These are phyloP conservation scores for Trebouxiophyceae sp. DNA, from an alignment of 163 green algal genomes.

Conservation along the genomic window DNA sequence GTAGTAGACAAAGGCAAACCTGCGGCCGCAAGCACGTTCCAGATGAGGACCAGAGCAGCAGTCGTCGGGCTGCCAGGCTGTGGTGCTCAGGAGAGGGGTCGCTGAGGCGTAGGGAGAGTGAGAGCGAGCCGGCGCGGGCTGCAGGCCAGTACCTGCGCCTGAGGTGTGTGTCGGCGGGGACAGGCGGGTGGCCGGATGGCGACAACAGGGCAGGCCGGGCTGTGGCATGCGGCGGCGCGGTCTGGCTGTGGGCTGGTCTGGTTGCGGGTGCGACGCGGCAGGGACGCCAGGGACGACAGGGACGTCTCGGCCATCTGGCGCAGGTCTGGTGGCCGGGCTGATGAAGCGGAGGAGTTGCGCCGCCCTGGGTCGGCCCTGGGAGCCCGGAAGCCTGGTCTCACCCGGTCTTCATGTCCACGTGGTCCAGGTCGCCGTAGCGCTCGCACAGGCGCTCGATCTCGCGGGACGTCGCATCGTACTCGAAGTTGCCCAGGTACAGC, in stretches of 20 bases:
- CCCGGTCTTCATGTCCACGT: conserved; percentile 73
- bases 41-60: no score
- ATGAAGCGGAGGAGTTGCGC: not conserved
- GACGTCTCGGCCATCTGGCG: no score
- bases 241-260: no score
- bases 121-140: no score
- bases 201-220: no score
- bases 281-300: not conserved
- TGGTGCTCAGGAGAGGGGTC: no score
- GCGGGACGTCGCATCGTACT: conserved; percentile 40
- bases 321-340: not conserved
- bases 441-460: conserved; percentile 59
- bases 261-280: not conserved
- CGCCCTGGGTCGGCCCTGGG: not conserved
- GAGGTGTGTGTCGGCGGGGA: no score
- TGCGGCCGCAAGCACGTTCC: conserved; percentile 31
- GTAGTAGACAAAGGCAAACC: conserved; percentile 75
- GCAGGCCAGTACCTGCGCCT: no score
- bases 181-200: no score
- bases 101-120: no score
- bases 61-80: no score
- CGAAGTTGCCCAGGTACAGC: conserved; percentile 59
- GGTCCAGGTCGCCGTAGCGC: conserved; percentile 50
- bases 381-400: not conserved
- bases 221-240: no score